Base-by-base conservation (phyloP, 371 early-diverging fungal genomes). In the Mucor indicus region DNA sequence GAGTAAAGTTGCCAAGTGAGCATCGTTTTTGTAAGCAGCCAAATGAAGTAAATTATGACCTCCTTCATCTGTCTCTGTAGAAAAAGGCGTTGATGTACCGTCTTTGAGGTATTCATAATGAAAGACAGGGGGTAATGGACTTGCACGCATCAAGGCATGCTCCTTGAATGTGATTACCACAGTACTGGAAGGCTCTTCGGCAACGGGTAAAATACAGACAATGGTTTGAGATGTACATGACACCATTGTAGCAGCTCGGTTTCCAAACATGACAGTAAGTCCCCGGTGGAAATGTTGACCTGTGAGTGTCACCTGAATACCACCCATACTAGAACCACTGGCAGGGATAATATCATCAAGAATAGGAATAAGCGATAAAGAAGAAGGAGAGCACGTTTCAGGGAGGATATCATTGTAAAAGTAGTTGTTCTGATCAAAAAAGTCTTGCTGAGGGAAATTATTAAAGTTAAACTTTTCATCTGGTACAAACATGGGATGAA, bases 271-370 rank as follows among this genome's bases (percentile, higher is more conserved):
- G n/a, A 70, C 55, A 0, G 69, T 73, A 32, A 78, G 39, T 8
- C 70, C 77, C 15, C 57, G 55, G 49, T 79, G 71, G 62, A 92
- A 89, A 38, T 83, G 79, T 15, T 70, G 64, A 2, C 93, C 93
- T 1, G 83, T 52, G 22, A 92, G 62, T 5, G 89, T 86, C 3
- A 91, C 69, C 37, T 85, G 86, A 10, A 80, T 64, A 1, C 93
- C 91, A 31, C 93, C 93, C 38, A 73, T 75, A 39, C 80, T 67
- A 0, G 91, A 87, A 6, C 91, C 91, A 40, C 76, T 66, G 38
- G 72, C 65, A 5, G 90, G 90, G 22, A 77, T 69, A 51, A 88
- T 38, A 25, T 73, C 64, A 11, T 71, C 67, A 38, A 65, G 38
- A 45, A 51, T 36, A 53, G 67, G 54, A 53, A 40, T 6, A 38